These are phyloP conservation scores for Epichloe brachyelytri DNA, from an alignment of 2,329 filamentous ascomycete genomes.

Conservation along the genomic window DNA sequence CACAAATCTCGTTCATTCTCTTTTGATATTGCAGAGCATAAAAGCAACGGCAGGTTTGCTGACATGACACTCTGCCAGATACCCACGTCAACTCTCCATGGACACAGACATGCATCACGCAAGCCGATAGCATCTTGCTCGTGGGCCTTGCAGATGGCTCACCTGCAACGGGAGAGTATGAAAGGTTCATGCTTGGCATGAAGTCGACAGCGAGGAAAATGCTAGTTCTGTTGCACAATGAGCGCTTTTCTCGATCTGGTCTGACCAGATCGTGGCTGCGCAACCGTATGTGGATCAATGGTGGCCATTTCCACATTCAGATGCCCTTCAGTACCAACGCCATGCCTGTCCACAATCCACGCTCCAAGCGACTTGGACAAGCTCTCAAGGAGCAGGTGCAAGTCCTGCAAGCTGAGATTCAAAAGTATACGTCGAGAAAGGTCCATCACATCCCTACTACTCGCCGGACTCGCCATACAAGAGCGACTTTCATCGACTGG, in stretches of 20 bases:
- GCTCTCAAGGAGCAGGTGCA: slow-evolving; percentile 88
- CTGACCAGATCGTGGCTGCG: slow-evolving; percentile 80
- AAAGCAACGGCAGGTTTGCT: slow-evolving; percentile 11
- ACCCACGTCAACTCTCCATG: slow-evolving; percentile 95
- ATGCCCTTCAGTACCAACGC: slow-evolving; percentile 74
- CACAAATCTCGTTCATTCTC: slow-evolving; percentile 2
- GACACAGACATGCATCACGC: slow-evolving; percentile 95
- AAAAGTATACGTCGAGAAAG: slow-evolving; percentile 92
- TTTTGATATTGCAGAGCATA: slow-evolving; percentile 3
- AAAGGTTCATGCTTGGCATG: slow-evolving; percentile 89
- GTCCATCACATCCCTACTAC: slow-evolving; percentile 80
- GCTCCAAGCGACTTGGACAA: slow-evolving; percentile 66
- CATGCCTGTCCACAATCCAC: slow-evolving; percentile 58
- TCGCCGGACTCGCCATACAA: slow-evolving; percentile 88
- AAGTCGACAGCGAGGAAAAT: slow-evolving; percentile 95
- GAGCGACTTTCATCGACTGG: slow-evolving; percentile 89
- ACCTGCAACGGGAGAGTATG: slow-evolving; percentile 86
- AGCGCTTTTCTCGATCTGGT: slow-evolving; percentile 75
- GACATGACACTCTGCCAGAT: slow-evolving; percentile 38
- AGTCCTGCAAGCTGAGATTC: slow-evolving; percentile 89
- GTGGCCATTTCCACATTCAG: slow-evolving; percentile 92
- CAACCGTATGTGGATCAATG: slow-evolving; percentile 95
- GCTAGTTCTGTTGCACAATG: slow-evolving; percentile 76
- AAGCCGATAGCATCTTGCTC: slow-evolving; percentile 90
- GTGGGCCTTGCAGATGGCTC: slow-evolving; percentile 86